A percentile compares a stretch with the other conserved stretches of the same genome.
Conservation (phyloP, 257 asterid species). For the Solanum corneliomulleri region DNA sequence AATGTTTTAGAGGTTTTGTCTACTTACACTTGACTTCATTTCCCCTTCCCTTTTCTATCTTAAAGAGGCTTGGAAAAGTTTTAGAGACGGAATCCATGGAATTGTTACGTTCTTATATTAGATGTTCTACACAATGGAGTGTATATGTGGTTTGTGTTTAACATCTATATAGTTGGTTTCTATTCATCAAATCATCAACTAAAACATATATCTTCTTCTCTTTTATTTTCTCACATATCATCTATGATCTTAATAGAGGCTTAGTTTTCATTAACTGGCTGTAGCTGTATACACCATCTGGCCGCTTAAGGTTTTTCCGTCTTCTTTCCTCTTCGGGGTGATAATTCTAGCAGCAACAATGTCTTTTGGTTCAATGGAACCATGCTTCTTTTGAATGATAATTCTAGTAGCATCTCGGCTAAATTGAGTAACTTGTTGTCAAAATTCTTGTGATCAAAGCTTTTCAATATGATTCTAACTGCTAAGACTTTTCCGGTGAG, state of each 20-base stretch:
- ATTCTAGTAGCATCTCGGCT: not conserved
- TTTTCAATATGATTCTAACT: not conserved
- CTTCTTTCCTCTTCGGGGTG: not conserved
- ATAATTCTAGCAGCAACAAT: not conserved
- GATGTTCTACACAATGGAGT: not conserved
- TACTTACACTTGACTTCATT: not conserved
- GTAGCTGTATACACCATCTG: not conserved
- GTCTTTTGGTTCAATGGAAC: not conserved
- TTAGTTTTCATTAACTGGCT: not conserved
- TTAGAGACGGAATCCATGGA: not conserved
- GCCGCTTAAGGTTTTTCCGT: not conserved
- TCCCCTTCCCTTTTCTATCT: not conserved
- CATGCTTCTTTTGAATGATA: not conserved
- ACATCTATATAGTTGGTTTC: not conserved
- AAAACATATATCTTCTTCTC: not conserved
- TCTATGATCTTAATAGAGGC: not conserved
- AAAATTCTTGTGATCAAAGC: not conserved
- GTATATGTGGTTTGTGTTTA: not conserved
- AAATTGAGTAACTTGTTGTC: not conserved
- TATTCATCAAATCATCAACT: not conserved
- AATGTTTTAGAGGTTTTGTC: not conserved
- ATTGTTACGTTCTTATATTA: not conserved
- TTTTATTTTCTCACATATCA: not conserved
- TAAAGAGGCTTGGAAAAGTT: not conserved
- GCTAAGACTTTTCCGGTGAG: not conserved